Evolutionary conservation across 2,329 filamentous ascomycete species (phyloP), one percentile per base, ranked within the genome.

Genomic region (Penicillium sp.): DNA sequence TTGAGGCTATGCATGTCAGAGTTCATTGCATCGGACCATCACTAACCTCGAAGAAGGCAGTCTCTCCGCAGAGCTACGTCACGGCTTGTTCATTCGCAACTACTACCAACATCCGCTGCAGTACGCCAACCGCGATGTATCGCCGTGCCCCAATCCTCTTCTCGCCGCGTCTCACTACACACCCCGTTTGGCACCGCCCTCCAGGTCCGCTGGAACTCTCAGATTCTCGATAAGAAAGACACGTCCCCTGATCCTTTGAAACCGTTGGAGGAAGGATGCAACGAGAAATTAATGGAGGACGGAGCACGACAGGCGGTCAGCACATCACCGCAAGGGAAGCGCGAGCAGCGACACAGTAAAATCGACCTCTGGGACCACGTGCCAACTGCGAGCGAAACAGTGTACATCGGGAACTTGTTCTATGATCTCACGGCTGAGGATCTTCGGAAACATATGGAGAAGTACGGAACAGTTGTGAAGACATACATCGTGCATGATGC

Each of bases 401-500:
- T 89, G 52, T 90, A 86, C 63, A 66, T 89, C 57, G 85, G 85
- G 54, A 90, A 90, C 70, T 73, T 90, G 42, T 85, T 84, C 68
- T 90, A 84, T 67, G 85, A 89, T 65, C 80, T 87, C 51, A 84
- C 80, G 6, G 78, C 81, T 6, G 78, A 81, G 28, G 81, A 87
- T 58, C 63, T 90, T 43, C 75, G 78, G 61, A 76, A 79, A 46
- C 79, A 84, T 42, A 86, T 89, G 66, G 68, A 74, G 55, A 76
- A 79, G 44, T 85, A 84, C 73, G 80, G 86, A 45, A 70, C 74
- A 10, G 72, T 89, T 53, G 65, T 75, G 43, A 75, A 73, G 45
- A 70, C 75, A n/a, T 77, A 74, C 59, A 74, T 89, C 54, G 76
- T 87, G 47, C 79, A 78, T 59, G 85, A 89, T 70, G 70, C 72